phyloP scores from a whole-genome alignment of 345 rosid genomes.

The Fremontodendron californicum region DNA sequence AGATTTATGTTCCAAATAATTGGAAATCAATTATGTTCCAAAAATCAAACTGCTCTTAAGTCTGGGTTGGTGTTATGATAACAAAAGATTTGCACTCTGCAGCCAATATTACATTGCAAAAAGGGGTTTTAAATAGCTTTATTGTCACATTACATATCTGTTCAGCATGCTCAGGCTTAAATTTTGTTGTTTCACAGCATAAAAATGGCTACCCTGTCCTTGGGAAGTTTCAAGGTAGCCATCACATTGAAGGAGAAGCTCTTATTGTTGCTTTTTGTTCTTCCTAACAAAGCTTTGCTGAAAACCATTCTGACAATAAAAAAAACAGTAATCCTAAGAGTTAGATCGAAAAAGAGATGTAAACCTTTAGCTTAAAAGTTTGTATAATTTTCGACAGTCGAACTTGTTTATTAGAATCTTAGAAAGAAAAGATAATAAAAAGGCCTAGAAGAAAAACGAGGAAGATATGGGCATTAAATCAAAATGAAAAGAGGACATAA shows the following conservation, averaged over 20 bases:
- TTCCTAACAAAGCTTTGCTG: too few species aligned
- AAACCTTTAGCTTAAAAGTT: too few species aligned
- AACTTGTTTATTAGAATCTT: too few species aligned
- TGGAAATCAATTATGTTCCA: neutral
- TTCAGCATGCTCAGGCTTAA: neutral
- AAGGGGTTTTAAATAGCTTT: neutral
- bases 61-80: neutral
- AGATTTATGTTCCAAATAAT: neutral
- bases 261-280: too few species aligned
- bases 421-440: too few species aligned
- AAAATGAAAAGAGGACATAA: neutral
- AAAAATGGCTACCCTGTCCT: neutral
- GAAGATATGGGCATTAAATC: too few species aligned
- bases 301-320: too few species aligned
- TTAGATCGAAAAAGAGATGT: too few species aligned
- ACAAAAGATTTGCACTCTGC: neutral
- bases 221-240: neutral
- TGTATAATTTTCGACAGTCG: too few species aligned
- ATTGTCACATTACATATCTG: neutral
- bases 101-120: neutral
- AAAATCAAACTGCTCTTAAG: neutral
- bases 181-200: neutral
- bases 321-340: too few species aligned
- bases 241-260: too few species aligned
- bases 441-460: too few species aligned